phyloP scores from a whole-genome alignment of 2,329 filamentous ascomycete species.

The Hymenoscyphus fraxineus region DNA sequence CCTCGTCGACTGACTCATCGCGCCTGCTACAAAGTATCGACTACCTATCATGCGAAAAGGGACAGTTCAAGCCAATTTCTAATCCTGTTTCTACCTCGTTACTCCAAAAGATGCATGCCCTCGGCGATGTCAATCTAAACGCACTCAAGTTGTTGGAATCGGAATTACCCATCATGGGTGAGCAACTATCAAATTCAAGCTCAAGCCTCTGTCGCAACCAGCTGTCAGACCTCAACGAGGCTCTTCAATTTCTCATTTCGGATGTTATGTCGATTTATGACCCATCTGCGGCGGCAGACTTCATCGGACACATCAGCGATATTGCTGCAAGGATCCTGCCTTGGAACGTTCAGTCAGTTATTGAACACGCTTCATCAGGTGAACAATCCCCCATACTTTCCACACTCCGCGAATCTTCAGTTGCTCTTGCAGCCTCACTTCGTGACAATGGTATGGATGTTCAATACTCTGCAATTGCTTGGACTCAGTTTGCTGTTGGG shows the following conservation, averaged over 20 bases:
- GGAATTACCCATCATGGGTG: slow-evolving; percentile 60
- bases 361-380: background rate
- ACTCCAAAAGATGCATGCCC: slow-evolving; percentile 50
- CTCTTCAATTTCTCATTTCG: slow-evolving; percentile 24
- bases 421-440: slow-evolving; percentile 32
- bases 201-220: slow-evolving; percentile 41
- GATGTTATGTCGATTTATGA: slow-evolving; percentile 27
- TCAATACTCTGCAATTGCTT: slow-evolving; percentile 54
- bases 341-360: background rate
- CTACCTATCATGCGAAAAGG: slow-evolving; percentile 32
- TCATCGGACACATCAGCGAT: background rate
- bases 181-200: slow-evolving; percentile 37
- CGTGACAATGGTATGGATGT: slow-evolving; percentile 27
- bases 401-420: slow-evolving; percentile 37
- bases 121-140: slow-evolving; percentile 53
- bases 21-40: slow-evolving; percentile 28
- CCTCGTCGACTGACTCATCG: slow-evolving; percentile 25
- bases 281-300: slow-evolving; percentile 6
- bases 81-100: slow-evolving; percentile 49
- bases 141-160: slow-evolving; percentile 61
- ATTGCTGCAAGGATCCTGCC: background rate
- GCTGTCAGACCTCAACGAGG: slow-evolving; percentile 42
- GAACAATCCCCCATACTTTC: slow-evolving; percentile 26
- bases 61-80: slow-evolving; percentile 42
- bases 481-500: slow-evolving; percentile 72